Conservation (phyloP, 1,139 yeast species). For the Arxiozyma slooffiae region DNA sequence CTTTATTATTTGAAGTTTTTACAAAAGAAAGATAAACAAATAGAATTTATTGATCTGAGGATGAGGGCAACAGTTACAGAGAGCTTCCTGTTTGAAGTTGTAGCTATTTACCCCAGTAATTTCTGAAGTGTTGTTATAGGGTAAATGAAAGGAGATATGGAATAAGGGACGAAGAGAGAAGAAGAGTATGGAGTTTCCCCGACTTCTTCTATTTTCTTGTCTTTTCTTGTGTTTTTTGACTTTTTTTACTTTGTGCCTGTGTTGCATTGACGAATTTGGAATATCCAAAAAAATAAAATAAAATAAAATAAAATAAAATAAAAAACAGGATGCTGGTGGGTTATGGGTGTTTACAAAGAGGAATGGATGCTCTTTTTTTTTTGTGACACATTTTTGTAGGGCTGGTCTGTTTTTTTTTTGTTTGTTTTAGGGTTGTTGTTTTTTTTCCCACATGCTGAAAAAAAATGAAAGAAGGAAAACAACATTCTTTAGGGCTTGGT, state of each 20-base stretch:
- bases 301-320: too few species aligned
- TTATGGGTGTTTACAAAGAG: neutral
- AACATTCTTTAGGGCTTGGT: too few species aligned
- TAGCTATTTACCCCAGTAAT: too few species aligned
- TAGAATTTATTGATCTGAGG: too few species aligned
- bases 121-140: neutral
- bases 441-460: too few species aligned
- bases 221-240: too few species aligned
- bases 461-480: too few species aligned
- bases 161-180: neutral
- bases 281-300: too few species aligned
- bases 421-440: too few species aligned
- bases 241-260: neutral
- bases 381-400: neutral
- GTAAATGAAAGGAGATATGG: neutral
- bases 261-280: neutral
- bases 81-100: neutral
- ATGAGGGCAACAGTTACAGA: neutral
- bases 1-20: too few species aligned
- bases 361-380: neutral
- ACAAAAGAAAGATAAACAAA: too few species aligned
- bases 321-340: conserved; percentile 1
- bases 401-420: too few species aligned
- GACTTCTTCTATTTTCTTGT: neutral
- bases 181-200: neutral